Conservation (phyloP, 441 rosid species). For the Erysimum cheiri region DNA sequence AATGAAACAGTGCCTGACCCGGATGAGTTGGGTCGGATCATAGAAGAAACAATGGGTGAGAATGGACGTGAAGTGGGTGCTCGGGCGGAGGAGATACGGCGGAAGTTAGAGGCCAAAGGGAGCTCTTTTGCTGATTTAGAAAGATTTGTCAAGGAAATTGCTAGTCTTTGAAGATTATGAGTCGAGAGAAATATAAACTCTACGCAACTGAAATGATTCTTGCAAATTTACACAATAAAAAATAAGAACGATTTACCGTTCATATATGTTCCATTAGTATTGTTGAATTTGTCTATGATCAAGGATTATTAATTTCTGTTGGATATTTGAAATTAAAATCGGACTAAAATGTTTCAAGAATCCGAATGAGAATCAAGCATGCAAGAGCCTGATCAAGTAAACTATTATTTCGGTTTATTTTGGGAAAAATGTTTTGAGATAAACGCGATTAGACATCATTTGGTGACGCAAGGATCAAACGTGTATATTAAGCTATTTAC, state of each 20-base stretch:
- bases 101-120: neutral
- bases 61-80: neutral
- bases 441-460: neutral
- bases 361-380: no score
- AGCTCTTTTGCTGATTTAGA: constrained; percentile 19
- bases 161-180: neutral
- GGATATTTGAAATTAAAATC: neutral
- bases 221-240: neutral
- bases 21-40: constrained; percentile 14
- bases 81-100: constrained; percentile 4
- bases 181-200: neutral
- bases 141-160: constrained; percentile 15
- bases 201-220: neutral
- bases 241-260: neutral
- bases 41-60: constrained; percentile 28
- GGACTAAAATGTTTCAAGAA: neutral
- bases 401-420: no score
- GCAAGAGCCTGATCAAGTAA: no score
- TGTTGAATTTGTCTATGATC: neutral
- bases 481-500: neutral
- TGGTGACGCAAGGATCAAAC: neutral
- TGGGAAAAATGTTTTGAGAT: no score
- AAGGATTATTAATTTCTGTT: neutral
- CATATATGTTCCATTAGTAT: neutral
- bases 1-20: constrained; percentile 14